Evolutionary conservation across 1,139 yeast genomes (phyloP).

Genomic region (Suhomyces atakaporum): DNA sequence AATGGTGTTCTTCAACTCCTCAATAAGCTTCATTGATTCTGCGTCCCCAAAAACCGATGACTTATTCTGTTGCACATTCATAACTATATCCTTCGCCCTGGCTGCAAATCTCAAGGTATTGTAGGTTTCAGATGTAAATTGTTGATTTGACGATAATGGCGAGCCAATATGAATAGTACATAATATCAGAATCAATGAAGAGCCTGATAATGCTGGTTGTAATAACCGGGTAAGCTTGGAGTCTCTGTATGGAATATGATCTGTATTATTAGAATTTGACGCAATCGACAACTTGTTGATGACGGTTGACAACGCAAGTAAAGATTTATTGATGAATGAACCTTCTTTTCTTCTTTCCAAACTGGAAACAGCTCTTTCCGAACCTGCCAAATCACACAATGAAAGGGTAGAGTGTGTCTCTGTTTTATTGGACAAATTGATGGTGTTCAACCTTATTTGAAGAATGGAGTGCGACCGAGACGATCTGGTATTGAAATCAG

Average conservation of each 20-base stretch:
- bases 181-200: conserved; percentile 79
- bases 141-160: conserved; percentile 29
- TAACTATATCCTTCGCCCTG: conserved; percentile 81
- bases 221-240: conserved; percentile 84
- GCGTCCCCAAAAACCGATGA: conserved; percentile 27
- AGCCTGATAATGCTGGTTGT: conserved; percentile 91
- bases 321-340: conserved; percentile 84
- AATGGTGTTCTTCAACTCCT: conserved; percentile 47
- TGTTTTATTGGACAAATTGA: conserved; percentile 40
- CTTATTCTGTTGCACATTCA: conserved; percentile 64
- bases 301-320: conserved; percentile 86
- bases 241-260: conserved; percentile 88
- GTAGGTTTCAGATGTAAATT: conserved; percentile 71
- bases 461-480: conserved; percentile 92
- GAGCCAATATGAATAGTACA: conserved; percentile 78
- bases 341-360: conserved; percentile 89
- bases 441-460: conserved; percentile 59
- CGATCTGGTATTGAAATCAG: conserved; percentile 82
- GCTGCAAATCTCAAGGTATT: conserved; percentile 92
- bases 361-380: conserved; percentile 86
- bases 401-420: conserved; percentile 68
- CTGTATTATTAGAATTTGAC: conserved; percentile 24
- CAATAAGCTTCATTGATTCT: conserved; percentile 50
- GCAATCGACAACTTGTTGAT: conserved; percentile 68
- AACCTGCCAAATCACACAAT: conserved; percentile 93